Conservation (phyloP, 306 rosid species). For the Carpinus fangiana region DNA sequence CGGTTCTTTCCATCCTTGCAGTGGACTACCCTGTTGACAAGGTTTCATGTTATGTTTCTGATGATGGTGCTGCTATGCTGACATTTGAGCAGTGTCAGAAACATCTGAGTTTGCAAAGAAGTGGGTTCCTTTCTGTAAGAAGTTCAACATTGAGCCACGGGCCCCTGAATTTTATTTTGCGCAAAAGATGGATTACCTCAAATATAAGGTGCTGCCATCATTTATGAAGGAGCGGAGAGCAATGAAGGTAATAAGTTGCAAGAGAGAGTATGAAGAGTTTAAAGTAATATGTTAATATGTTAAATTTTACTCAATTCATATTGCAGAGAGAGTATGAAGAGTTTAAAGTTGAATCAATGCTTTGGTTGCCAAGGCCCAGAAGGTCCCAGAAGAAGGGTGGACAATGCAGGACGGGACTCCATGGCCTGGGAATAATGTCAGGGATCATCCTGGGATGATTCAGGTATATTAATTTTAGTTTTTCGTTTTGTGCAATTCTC, state of each 20-base stretch:
- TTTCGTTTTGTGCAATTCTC: background rate
- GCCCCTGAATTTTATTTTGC: conserved; percentile 73
- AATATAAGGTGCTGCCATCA: conserved; percentile 55
- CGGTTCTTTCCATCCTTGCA: conserved; percentile 69
- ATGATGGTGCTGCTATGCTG: conserved; percentile 70
- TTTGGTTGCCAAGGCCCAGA: conserved; percentile 65
- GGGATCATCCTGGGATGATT: conserved; percentile 74
- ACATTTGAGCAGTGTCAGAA: conserved; percentile 69
- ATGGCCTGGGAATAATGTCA: conserved; percentile 69
- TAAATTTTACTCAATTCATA: conserved; percentile 8
- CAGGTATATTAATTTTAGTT: conserved; percentile 40
- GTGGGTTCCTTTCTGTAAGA: conserved; percentile 78
- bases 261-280: no score
- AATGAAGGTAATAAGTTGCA: conserved; percentile 56
- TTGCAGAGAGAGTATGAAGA: conserved; percentile 75
- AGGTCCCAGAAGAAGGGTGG: conserved; percentile 76
- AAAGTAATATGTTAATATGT: no score
- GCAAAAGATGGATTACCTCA: conserved; percentile 55
- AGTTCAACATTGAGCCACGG: conserved; percentile 62
- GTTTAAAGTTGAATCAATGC: conserved; percentile 61
- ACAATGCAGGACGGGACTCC: conserved; percentile 77
- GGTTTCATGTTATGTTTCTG: conserved; percentile 73
- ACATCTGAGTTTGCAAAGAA: conserved; percentile 73
- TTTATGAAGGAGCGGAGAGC: conserved; percentile 74
- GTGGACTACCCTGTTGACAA: conserved; percentile 67